phyloP scores from a whole-genome alignment of 192 early-diverging fungal species.

The Diversispora epigaea region DNA sequence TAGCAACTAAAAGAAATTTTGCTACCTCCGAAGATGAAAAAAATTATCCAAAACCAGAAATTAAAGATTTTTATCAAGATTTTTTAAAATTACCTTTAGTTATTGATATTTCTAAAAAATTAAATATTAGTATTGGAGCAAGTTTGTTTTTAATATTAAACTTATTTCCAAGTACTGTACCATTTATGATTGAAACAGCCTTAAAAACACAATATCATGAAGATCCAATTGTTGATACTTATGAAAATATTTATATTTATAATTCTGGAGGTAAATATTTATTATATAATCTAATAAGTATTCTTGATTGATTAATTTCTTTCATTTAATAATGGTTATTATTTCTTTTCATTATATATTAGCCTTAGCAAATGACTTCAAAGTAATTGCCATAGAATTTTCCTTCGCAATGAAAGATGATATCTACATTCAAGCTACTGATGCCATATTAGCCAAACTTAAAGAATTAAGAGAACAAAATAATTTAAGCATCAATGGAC shows the following conservation, averaged over 20 bases:
- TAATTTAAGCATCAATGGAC: conserved; percentile 9
- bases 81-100: conserved; percentile 4
- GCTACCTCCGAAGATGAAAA: not conserved
- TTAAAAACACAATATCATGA: conserved; percentile 13
- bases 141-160: not conserved
- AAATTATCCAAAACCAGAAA: not conserved
- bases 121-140: not conserved
- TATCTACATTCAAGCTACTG: not conserved
- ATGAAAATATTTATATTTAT: conserved; percentile 1
- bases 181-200: conserved; percentile 10
- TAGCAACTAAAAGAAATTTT: not conserved
- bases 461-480: not conserved
- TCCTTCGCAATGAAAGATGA: conserved; percentile 21
- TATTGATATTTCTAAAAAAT: not conserved
- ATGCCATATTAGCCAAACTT: not conserved
- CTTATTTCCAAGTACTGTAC: not conserved
- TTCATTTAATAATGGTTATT: not conserved
- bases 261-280: not conserved
- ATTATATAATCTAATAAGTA: not conserved
- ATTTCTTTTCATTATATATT: not conserved
- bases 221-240: conserved; percentile 3
- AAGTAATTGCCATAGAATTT: conserved; percentile 4
- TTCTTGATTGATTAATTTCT: not conserved
- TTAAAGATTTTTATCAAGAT: not conserved
- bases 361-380: conserved; percentile 4